phyloP scores from a whole-genome alignment of 1,284 basidiomycete species.

The Sphagnurus paluster region DNA sequence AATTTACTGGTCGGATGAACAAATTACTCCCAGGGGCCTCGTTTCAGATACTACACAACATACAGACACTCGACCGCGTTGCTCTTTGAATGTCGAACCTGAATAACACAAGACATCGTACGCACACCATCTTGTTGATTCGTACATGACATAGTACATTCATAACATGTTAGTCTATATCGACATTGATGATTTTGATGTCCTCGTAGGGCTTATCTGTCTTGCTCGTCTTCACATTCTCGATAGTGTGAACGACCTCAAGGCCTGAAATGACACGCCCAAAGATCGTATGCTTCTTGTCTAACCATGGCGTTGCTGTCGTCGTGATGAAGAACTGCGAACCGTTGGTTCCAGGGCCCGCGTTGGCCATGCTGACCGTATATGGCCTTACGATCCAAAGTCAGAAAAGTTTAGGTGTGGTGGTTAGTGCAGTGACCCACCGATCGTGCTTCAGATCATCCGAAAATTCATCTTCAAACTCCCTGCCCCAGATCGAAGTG shows the following conservation, averaged over 20 bases:
- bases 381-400: constrained; percentile 67
- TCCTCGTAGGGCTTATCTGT: constrained; percentile 87
- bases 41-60: constrained; percentile 27
- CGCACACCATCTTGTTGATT: constrained; percentile 7
- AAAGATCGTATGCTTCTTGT: constrained; percentile 96
- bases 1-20: constrained; percentile 13
- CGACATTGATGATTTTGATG: constrained; percentile 84
- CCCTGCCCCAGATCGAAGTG: constrained; percentile 89
- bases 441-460: constrained; percentile 89
- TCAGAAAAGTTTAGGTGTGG: constrained; percentile 17
- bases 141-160: constrained; percentile 17
- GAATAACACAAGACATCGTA: neutral
- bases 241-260: constrained; percentile 85
- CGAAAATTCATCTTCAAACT: constrained; percentile 96
- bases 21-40: neutral
- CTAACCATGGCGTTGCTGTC: constrained; percentile 92
- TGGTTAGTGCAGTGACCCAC: constrained; percentile 37
- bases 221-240: constrained; percentile 80
- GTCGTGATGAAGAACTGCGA: constrained; percentile 99
- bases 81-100: constrained; percentile 33
- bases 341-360: constrained; percentile 91
- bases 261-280: constrained; percentile 81
- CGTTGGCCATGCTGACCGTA: constrained; percentile 99
- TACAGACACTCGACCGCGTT: constrained; percentile 38
- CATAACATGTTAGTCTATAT: constrained; percentile 44